Evolutionary conservation across 2,329 filamentous ascomycete species (phyloP).

Genomic region (Fusarium tanahbumbuense): DNA sequence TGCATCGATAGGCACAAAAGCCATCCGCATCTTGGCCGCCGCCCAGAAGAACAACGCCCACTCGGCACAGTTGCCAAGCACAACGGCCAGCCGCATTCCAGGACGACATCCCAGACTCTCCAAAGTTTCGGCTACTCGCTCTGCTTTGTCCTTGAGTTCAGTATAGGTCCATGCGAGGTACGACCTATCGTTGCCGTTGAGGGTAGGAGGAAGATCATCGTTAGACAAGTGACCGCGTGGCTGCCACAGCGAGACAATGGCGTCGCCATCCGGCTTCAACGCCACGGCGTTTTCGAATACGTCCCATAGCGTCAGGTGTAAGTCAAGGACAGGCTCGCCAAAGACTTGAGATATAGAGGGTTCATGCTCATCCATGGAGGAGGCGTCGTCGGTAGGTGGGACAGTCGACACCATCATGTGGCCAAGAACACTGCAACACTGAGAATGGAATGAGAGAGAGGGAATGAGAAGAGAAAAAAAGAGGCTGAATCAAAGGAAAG

Average conservation of each 20-base stretch:
- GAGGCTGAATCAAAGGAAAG: conserved; percentile 36
- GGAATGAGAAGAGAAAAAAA: neutral
- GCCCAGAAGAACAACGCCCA: conserved; percentile 55
- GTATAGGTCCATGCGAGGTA: conserved; percentile 50
- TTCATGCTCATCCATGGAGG: neutral
- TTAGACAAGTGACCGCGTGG: conserved; percentile 21
- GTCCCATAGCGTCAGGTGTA: conserved; percentile 51
- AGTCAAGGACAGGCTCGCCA: conserved; percentile 44
- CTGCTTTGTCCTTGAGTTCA: conserved; percentile 42
- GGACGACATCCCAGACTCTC: conserved; percentile 39
- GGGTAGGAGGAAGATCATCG: neutral
- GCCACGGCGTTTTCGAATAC: conserved; percentile 47
- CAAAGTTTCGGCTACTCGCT: conserved; percentile 44
- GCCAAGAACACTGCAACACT: neutral
- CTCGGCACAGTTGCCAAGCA: conserved; percentile 54
- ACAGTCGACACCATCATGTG: conserved; percentile 26
- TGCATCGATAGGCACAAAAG: conserved; percentile 53
- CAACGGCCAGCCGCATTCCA: conserved; percentile 48
- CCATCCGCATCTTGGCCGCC: conserved; percentile 50
- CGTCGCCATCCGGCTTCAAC: conserved; percentile 49
- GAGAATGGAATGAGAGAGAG: neutral
- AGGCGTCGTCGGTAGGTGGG: conserved; percentile 17
- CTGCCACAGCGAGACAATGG: conserved; percentile 53
- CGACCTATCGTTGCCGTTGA: conserved; percentile 2
- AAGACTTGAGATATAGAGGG: conserved; percentile 44